These are phyloP conservation scores for Hondaea fermentalgiana DNA, from an alignment of 108 stramenopile species.

Conservation along the genomic window DNA sequence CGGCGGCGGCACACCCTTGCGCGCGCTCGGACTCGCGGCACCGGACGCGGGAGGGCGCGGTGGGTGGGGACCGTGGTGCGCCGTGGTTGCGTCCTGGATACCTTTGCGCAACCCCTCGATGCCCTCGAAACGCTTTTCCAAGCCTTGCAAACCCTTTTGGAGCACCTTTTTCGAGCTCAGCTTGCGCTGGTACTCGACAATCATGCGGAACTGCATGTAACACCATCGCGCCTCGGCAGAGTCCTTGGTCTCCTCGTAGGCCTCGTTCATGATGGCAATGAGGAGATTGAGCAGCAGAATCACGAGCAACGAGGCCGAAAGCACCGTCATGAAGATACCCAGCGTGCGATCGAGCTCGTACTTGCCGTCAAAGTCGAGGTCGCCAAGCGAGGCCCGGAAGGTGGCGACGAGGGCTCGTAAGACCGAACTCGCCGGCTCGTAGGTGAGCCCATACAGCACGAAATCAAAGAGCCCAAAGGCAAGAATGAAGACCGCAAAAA, in stretches of 20 bases:
- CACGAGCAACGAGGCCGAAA: not conserved
- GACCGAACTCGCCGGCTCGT: not conserved
- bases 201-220: constrained; percentile 19
- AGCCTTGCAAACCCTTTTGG: too few species aligned
- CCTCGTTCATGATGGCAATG: constrained; percentile 19
- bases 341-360: not conserved
- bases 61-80: too few species aligned
- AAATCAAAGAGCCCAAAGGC: constrained; percentile 10
- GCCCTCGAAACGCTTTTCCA: too few species aligned
- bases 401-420: not conserved
- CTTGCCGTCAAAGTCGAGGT: not conserved
- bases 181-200: not conserved
- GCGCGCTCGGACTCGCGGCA: too few species aligned
- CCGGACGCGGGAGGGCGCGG: too few species aligned
- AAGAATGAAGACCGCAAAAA: not conserved
- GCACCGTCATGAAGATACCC: not conserved
- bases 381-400: not conserved
- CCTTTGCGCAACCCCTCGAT: too few species aligned
- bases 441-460: not conserved
- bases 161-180: too few species aligned
- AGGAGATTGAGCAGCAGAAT: constrained; percentile 20
- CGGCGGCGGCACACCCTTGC: too few species aligned
- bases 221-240: constrained; percentile 11
- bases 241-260: constrained; percentile 10
- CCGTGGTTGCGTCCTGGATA: too few species aligned